Conservation (phyloP, 2,329 filamentous ascomycete genomes). For the Dactylellina sp. region DNA sequence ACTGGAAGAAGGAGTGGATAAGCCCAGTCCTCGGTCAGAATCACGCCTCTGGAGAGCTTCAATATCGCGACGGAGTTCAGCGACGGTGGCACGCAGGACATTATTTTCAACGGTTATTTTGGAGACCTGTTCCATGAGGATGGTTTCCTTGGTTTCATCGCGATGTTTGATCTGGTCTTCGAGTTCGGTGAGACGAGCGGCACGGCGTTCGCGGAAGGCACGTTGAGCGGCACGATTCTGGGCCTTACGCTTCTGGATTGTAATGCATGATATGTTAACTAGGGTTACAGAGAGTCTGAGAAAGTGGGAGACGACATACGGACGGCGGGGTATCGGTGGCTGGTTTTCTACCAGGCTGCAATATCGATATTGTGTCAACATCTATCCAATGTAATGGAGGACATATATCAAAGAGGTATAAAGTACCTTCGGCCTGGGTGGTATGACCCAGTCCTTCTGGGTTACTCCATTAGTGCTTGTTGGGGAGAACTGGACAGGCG, state of each 20-base stretch:
- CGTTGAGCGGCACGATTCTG: conserved; percentile 94
- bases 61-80: conserved; percentile 53
- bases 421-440: conserved; percentile 80
- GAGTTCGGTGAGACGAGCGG: conserved; percentile 82
- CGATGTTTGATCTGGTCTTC: conserved; percentile 75
- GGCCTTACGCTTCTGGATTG: conserved; percentile 78
- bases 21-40: conserved; percentile 26
- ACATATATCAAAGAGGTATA: too few relatives aligned
- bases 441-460: conserved; percentile 86
- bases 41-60: conserved; percentile 48
- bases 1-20: conserved; percentile 13
- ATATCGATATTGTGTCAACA: conserved; percentile 17
- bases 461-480: conserved; percentile 68
- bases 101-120: conserved; percentile 59
- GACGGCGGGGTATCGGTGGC: conserved; percentile 92
- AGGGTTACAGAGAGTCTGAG: not conserved
- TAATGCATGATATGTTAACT: conserved; percentile 3
- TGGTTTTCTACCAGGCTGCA: conserved; percentile 84
- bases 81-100: conserved; percentile 49
- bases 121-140: conserved; percentile 69
- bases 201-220: conserved; percentile 87
- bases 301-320: conserved; percentile 49
- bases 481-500: conserved; percentile 37
- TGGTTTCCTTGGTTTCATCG: conserved; percentile 67
- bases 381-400: not conserved